Conservation (phyloP, 768 basidiomycete species). For the Leccinum disarticulatum region DNA sequence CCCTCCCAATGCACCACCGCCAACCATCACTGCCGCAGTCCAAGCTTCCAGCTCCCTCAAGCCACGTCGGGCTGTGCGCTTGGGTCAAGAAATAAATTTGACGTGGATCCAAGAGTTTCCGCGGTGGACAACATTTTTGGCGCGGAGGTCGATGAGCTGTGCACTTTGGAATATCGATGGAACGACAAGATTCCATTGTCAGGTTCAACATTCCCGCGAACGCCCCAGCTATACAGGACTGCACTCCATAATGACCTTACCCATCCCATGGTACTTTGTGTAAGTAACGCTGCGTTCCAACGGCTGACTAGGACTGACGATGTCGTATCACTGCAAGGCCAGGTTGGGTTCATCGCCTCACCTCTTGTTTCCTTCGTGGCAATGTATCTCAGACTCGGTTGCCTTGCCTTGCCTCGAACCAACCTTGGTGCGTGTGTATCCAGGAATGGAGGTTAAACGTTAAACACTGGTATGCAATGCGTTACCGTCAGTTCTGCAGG, state of each 20-base stretch:
- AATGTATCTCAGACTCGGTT: slow-evolving; percentile 18
- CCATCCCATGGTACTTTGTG: slow-evolving; percentile 46
- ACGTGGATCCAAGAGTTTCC: not conserved
- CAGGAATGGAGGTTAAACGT: slow-evolving; percentile 13
- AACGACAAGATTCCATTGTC: not conserved
- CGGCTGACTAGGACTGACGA: too few relatives aligned
- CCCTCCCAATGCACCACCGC: not conserved
- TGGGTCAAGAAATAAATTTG: not conserved
- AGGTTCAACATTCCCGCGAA: not conserved
- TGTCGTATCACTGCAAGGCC: slow-evolving; percentile 13
- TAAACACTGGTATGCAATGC: slow-evolving; percentile 16
- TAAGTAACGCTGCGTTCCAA: not conserved
- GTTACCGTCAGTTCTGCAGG: slow-evolving; percentile 11
- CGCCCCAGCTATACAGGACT: slow-evolving; percentile 36
- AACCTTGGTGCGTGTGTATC: slow-evolving; percentile 21
- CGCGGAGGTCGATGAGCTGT: slow-evolving; percentile 1
- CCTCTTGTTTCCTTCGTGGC: slow-evolving; percentile 18
- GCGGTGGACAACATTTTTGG: not conserved
- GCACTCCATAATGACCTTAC: slow-evolving; percentile 28
- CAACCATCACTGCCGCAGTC: not conserved
- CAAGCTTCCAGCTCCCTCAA: too few relatives aligned
- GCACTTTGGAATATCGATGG: slow-evolving; percentile 8
- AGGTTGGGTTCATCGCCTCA: slow-evolving; percentile 20
- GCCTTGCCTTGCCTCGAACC: slow-evolving; percentile 17
- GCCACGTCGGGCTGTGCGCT: not conserved